Base-by-base conservation (phyloP, 139 green algal genomes). In the Marvania coccoides region DNA sequence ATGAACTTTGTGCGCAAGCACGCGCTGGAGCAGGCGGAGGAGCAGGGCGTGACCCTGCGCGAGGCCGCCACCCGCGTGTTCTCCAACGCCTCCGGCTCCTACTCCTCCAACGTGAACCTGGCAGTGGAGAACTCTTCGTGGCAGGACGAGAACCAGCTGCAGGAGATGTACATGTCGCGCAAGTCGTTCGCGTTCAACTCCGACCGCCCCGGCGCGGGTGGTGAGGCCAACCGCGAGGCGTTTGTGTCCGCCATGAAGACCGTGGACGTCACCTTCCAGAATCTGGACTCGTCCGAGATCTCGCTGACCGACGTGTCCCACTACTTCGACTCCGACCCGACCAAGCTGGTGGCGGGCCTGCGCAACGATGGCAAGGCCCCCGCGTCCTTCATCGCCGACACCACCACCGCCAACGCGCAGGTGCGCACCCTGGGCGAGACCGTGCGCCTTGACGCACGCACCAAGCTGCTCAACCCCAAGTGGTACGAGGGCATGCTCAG, bases 1-100 rank as follows among this genome's bases (percentile, higher is more conserved):
- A 97, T 99, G 90, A 99, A 99, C 84, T 99, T 96, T 78, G 94
- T 99, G 66, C 87, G 94, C 76, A 99, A 99, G 90, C 94, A 99
- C 71, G 94, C 94, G 14, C 71, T 78, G 64, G 78, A 98, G 86
- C 83, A 94, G 85, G 92, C 94, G 2, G 86, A 89, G 53, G 91
- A 97, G 78, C 74, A 92, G 57, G 90, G 89, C 40, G 51, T 92
- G 31, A 83, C 42, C 40, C 19, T 97, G 58, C 83, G 94, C 54
- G 86, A 99, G 48, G 91, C 94, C 0, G 94, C 94, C 42, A 97
- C 90, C 5, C 86, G 94, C 61, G 79, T 99, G 35, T 99, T 97
- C 89, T 95, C 85, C 74, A 99, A 99, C 76, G 83, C 87, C 42
- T 86, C 47, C 31, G 94, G 94, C 63, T 92, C 79, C 48, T 99